Percentiles rank a stretch among this genome's conserved stretches.
phyloP scores from a whole-genome alignment of 305 asterid species.

The Striga hermonthica region DNA sequence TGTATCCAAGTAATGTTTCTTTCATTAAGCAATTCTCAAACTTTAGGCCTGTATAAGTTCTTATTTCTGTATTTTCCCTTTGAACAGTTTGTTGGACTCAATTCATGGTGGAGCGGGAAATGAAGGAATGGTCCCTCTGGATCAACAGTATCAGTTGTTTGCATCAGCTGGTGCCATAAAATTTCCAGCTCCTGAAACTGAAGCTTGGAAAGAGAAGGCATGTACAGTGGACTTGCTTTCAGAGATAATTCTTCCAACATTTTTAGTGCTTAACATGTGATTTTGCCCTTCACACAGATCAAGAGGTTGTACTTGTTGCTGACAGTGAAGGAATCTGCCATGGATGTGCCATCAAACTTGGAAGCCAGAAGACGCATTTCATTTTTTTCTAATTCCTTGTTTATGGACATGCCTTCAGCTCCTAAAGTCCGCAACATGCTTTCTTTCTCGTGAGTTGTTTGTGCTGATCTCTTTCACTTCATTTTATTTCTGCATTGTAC shows the following conservation, averaged over 20 bases:
- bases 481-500: conserved; percentile 9
- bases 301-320: conserved; percentile 88
- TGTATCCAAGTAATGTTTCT: conserved; percentile 59
- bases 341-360: conserved; percentile 97
- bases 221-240: conserved; percentile 23
- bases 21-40: conserved; percentile 22
- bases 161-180: conserved; percentile 98
- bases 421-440: conserved; percentile 99
- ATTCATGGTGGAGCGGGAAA: conserved; percentile 78
- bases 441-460: conserved; percentile 87
- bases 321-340: conserved; percentile 98
- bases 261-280: conserved; percentile 17
- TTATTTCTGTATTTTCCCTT: conserved; percentile 31
- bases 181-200: conserved; percentile 85
- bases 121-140: conserved; percentile 83
- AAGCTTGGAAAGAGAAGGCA: conserved; percentile 99
- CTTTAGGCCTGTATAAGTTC: conserved; percentile 31
- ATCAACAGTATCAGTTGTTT: conserved; percentile 94
- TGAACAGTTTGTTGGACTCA: conserved; percentile 76
- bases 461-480: neutral
- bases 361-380: conserved; percentile 99
- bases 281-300: conserved; percentile 58
- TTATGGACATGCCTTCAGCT: conserved; percentile 98
- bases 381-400: conserved; percentile 95
- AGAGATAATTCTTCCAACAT: conserved; percentile 7